Evolutionary conservation across 257 asterid genomes (phyloP).

Genomic region (Solanum virginianum): DNA sequence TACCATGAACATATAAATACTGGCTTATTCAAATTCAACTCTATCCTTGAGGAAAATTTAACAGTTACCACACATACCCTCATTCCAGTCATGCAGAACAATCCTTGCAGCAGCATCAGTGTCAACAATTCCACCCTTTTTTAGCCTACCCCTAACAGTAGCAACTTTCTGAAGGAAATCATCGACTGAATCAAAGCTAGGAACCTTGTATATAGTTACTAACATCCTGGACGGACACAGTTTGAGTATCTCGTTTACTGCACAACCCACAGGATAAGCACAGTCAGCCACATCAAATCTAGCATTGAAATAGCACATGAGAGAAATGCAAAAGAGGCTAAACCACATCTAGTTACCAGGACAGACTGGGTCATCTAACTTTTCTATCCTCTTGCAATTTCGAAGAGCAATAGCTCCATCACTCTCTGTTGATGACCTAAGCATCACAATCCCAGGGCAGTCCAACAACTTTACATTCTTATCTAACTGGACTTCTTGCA

Average conservation of each 20-base stretch:
- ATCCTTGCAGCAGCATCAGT: conserved; percentile 80
- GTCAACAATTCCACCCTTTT: conserved; percentile 88
- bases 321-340: neutral
- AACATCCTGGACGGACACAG: conserved; percentile 58
- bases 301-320: neutral
- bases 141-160: conserved; percentile 68
- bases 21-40: neutral
- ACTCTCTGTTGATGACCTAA: conserved; percentile 48
- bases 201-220: conserved; percentile 64
- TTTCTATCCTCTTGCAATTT: conserved; percentile 92
- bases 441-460: conserved; percentile 95
- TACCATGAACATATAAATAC: neutral
- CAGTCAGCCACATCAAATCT: neutral
- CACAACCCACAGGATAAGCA: conserved; percentile 1
- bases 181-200: conserved; percentile 65
- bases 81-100: conserved; percentile 91
- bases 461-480: conserved; percentile 76
- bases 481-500: conserved; percentile 93
- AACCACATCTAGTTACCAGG: conserved; percentile 42
- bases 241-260: conserved; percentile 87
- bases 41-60: neutral
- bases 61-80: conserved; percentile 33
- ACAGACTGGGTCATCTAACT: conserved; percentile 74
- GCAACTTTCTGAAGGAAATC: conserved; percentile 90
- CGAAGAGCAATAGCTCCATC: conserved; percentile 81